Conservation (phyloP, 257 asterid genomes). For the Penstemon newberryi region DNA sequence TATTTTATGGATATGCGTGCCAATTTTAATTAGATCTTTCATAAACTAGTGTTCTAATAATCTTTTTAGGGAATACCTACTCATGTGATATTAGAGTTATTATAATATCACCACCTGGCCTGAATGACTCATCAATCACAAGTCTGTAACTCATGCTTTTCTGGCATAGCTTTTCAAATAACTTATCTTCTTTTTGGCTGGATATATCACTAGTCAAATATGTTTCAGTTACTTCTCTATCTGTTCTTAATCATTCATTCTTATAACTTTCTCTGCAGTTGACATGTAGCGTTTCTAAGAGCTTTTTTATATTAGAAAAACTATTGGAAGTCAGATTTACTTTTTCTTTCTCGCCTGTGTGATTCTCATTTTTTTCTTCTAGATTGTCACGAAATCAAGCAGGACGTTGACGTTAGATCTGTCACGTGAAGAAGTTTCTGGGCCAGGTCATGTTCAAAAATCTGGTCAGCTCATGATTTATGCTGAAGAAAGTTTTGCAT, state of each 20-base stretch:
- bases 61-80: background rate
- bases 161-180: background rate
- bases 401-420: constrained; percentile 67
- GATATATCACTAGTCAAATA: background rate
- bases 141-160: background rate
- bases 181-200: background rate
- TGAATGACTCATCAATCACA: background rate
- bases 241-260: background rate
- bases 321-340: constrained; percentile 1
- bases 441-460: constrained; percentile 41
- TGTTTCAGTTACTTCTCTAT: background rate
- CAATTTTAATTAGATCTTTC: background rate
- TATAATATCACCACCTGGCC: constrained; percentile 1
- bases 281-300: background rate
- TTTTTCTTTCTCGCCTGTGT: constrained; percentile 11
- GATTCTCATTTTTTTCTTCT: constrained; percentile 30
- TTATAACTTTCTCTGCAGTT: background rate
- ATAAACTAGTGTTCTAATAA: background rate
- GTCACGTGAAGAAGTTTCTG: constrained; percentile 46
- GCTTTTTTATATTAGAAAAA: constrained; percentile 7
- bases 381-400: constrained; percentile 71
- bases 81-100: background rate
- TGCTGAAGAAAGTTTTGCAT: constrained; percentile 82
- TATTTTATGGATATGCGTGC: background rate
- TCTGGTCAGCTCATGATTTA: constrained; percentile 68